These are phyloP conservation scores for Biscutella laevigata DNA, from an alignment of 441 rosid genomes.

Conservation along the genomic window DNA sequence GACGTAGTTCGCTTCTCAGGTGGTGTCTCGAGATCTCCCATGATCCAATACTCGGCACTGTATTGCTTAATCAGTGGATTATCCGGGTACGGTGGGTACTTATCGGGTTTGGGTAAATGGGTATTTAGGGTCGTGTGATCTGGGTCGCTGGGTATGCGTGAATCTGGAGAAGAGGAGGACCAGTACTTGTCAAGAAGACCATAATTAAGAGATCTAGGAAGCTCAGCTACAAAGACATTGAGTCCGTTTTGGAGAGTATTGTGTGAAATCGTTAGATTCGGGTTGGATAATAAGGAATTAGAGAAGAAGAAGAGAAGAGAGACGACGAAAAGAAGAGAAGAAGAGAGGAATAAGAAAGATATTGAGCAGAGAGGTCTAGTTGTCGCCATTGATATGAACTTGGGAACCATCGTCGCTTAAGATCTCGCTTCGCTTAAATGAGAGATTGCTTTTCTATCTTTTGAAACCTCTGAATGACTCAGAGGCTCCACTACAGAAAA, in stretches of 20 bases:
- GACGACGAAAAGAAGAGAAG: conserved; percentile 35
- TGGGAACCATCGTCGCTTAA: conserved; percentile 5
- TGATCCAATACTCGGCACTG: conserved; percentile 90
- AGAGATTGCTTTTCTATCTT: background rate
- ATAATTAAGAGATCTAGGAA: conserved; percentile 70
- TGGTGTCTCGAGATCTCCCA: conserved; percentile 66
- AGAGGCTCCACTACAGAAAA: background rate
- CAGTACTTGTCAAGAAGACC: conserved; percentile 61
- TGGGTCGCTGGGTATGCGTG: conserved; percentile 57
- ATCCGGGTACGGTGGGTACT: conserved; percentile 56
- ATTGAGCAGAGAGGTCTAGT: conserved; percentile 30
- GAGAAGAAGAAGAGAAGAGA: conserved; percentile 32
- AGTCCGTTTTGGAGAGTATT: conserved; percentile 24
- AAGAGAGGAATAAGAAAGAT: conserved; percentile 30
- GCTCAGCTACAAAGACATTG: conserved; percentile 59
- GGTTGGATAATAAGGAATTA: background rate
- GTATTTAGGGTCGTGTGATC: conserved; percentile 36
- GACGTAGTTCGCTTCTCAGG: conserved; percentile 33
- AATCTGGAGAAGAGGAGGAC: conserved; percentile 49
- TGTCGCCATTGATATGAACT: conserved; percentile 20
- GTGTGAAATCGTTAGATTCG: conserved; percentile 17
- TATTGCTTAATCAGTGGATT: conserved; percentile 83
- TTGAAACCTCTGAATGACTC: background rate
- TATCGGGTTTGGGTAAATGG: conserved; percentile 12
- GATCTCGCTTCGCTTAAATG: background rate